phyloP scores from a whole-genome alignment of 768 basidiomycete species.

The Crassisporium funariophilum region DNA sequence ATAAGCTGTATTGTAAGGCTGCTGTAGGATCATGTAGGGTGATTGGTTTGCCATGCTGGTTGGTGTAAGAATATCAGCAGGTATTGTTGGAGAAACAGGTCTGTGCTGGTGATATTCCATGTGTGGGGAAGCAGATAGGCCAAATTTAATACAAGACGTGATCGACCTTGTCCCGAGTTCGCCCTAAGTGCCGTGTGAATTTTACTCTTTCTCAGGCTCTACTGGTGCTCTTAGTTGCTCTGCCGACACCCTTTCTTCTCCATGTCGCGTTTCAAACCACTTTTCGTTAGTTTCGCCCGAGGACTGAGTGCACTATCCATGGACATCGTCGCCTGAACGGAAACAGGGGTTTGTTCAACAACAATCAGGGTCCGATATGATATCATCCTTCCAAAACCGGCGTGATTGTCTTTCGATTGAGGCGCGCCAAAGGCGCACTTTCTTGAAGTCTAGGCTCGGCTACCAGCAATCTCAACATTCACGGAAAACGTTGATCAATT shows the following conservation, averaged over 20 bases:
- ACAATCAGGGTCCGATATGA: too few species aligned
- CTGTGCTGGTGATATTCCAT: slow-evolving; percentile 16
- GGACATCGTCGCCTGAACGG: too few species aligned
- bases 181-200: slow-evolving; percentile 31
- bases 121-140: slow-evolving; percentile 22
- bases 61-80: slow-evolving; percentile 9
- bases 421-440: too few species aligned
- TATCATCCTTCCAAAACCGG: too few species aligned
- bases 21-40: slow-evolving; percentile 18
- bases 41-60: slow-evolving; percentile 17
- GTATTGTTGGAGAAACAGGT: slow-evolving; percentile 3
- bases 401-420: too few species aligned
- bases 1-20: slow-evolving; percentile 11
- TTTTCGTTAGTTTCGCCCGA: too few species aligned
- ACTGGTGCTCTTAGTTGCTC: neutral
- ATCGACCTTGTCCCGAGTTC: slow-evolving; percentile 28
- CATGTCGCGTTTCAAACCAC: too few species aligned
- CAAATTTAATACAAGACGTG: slow-evolving; percentile 24
- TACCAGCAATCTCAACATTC: too few species aligned
- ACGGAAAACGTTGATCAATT: too few species aligned
- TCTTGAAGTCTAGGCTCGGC: too few species aligned
- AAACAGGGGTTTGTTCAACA: too few species aligned
- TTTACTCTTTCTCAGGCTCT: neutral
- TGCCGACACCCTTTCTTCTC: neutral
- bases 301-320: too few species aligned